phyloP scores from a whole-genome alignment of 2,329 filamentous ascomycete genomes.

The Cercospora sp. region DNA sequence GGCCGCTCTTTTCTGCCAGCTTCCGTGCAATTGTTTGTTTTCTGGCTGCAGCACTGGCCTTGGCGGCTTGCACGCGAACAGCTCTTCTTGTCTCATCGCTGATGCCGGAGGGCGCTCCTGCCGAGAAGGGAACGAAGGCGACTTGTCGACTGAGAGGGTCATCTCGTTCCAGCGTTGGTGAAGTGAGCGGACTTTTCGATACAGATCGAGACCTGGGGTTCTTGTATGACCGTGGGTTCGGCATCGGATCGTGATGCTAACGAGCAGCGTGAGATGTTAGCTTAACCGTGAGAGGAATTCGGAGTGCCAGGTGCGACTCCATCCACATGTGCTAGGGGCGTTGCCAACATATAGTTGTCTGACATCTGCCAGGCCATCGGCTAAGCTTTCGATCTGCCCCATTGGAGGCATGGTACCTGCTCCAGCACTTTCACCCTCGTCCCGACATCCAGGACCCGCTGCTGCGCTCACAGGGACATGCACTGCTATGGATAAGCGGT shows the following conservation, averaged over 20 bases:
- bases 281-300: background rate
- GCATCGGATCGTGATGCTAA: constrained; percentile 11
- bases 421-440: constrained; percentile 12
- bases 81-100: constrained; percentile 27
- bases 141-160: constrained; percentile 19
- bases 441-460: constrained; percentile 7
- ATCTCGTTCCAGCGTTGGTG: constrained; percentile 16
- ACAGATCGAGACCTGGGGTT: constrained; percentile 15
- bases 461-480: constrained; percentile 12
- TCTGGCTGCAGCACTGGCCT: constrained; percentile 25
- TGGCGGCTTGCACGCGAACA: constrained; percentile 27
- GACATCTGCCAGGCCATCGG: constrained; percentile 14
- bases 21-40: constrained; percentile 25
- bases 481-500: constrained; percentile 11
- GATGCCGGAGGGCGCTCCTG: constrained; percentile 23
- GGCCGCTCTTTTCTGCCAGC: constrained; percentile 17
- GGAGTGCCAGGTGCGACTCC: background rate
- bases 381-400: constrained; percentile 20
- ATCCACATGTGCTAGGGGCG: background rate
- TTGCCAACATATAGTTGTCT: constrained; percentile 16
- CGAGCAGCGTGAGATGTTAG: background rate
- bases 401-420: constrained; percentile 17
- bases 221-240: constrained; percentile 14
- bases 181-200: constrained; percentile 21
- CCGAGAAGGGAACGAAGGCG: constrained; percentile 30